phyloP scores from a whole-genome alignment of 192 early-diverging fungal species.

The Diversispora epigaea region DNA sequence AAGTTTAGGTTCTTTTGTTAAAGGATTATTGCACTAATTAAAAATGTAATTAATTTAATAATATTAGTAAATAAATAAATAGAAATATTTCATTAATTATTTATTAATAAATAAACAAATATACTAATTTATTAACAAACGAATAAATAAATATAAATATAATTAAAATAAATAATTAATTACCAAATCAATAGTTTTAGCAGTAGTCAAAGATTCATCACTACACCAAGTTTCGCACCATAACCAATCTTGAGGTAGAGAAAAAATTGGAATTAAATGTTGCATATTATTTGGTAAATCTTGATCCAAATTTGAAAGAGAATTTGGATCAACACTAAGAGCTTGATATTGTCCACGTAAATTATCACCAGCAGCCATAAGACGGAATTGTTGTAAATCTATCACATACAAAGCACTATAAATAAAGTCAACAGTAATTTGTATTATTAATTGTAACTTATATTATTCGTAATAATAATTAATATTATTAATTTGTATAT shows the following conservation, averaged over 20 bases:
- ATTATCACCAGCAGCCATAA: slow-evolving; percentile 90
- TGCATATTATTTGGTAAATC: slow-evolving; percentile 98
- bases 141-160: too few relatives aligned
- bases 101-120: not conserved
- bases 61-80: not conserved
- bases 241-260: slow-evolving; percentile 95
- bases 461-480: not conserved
- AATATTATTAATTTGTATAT: too few relatives aligned
- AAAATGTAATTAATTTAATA: not conserved
- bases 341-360: slow-evolving; percentile 92
- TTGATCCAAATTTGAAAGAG: slow-evolving; percentile 95
- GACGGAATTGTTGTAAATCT: slow-evolving; percentile 90
- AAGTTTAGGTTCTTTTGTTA: slow-evolving; percentile 98
- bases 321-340: slow-evolving; percentile 82
- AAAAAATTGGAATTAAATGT: slow-evolving; percentile 85
- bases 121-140: slow-evolving; percentile 1
- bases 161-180: too few relatives aligned
- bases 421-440: not conserved
- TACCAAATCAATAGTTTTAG: slow-evolving; percentile 97
- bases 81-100: too few relatives aligned
- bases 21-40: slow-evolving; percentile 91
- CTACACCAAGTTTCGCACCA: slow-evolving; percentile 99
- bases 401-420: slow-evolving; percentile 88
- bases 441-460: too few relatives aligned
- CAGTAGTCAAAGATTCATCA: slow-evolving; percentile 74